Evolutionary conservation across 192 early-diverging fungal genomes (phyloP).

Genomic region (Coemansia sp.): DNA sequence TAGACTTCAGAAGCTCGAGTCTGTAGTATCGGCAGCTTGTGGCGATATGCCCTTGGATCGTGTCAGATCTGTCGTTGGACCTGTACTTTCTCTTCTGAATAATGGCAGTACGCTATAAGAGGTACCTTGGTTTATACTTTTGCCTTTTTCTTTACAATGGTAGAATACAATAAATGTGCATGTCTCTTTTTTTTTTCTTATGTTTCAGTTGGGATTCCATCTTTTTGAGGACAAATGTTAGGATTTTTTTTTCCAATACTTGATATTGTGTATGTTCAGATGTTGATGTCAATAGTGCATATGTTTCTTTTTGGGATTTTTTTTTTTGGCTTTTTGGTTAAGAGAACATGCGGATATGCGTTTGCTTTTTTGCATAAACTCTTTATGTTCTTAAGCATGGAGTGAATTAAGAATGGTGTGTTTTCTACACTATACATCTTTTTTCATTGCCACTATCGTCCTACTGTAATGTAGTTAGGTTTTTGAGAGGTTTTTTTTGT

Average conservation of each 20-base stretch:
- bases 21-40: conserved; percentile 51
- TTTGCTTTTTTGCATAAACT: background rate
- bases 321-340: background rate
- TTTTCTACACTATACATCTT: background rate
- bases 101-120: conserved; percentile 37
- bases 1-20: conserved; percentile 51
- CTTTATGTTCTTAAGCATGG: background rate
- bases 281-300: background rate
- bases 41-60: conserved; percentile 51
- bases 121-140: background rate
- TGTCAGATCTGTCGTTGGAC: conserved; percentile 49
- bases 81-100: conserved; percentile 51
- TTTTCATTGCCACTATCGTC: too few species aligned
- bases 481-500: background rate
- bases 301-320: too few species aligned
- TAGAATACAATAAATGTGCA: background rate
- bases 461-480: too few species aligned
- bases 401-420: background rate
- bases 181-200: background rate
- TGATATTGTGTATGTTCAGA: background rate
- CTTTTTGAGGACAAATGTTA: background rate
- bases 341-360: background rate
- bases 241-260: background rate
- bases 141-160: background rate
- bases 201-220: background rate